These are phyloP conservation scores for Coemansia sp. DNA, from an alignment of 192 early-diverging fungal species.

Conservation along the genomic window DNA sequence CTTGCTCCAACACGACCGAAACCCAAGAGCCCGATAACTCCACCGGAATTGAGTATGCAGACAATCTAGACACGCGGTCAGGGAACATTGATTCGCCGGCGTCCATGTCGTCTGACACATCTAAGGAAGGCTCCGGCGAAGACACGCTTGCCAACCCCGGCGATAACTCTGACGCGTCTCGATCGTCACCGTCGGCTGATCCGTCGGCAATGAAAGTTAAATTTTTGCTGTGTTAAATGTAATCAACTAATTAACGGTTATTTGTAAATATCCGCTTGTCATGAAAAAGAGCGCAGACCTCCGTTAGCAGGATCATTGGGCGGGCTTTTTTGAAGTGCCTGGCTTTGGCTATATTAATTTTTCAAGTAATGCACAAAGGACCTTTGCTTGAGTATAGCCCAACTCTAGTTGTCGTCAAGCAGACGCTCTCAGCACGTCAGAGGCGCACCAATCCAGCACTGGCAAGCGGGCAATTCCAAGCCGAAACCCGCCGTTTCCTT, in stretches of 20 bases:
- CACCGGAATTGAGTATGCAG: background rate
- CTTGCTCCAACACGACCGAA: slow-evolving; percentile 4
- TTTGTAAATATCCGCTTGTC: background rate
- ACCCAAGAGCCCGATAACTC: background rate
- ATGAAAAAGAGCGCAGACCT: background rate
- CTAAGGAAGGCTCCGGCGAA: slow-evolving; percentile 26
- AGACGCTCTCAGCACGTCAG: too few relatives aligned
- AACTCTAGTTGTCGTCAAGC: too few relatives aligned
- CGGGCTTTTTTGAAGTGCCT: too few relatives aligned
- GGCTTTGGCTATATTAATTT: too few relatives aligned
- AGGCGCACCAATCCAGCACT: background rate
- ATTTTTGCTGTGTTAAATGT: slow-evolving; percentile 28
- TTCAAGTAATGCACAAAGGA: too few relatives aligned
- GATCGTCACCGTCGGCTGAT: slow-evolving; percentile 12
- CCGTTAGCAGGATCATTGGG: too few relatives aligned
- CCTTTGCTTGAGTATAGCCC: too few relatives aligned
- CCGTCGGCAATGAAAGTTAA: slow-evolving; percentile 47
- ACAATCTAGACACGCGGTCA: slow-evolving; percentile 8
- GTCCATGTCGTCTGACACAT: slow-evolving; percentile 26
- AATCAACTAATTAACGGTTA: background rate
- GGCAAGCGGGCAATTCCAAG: background rate
- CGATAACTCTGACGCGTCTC: background rate
- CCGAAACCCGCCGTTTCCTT: background rate
- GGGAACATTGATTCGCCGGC: slow-evolving; percentile 16
- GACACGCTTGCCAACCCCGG: slow-evolving; percentile 18